Conservation (phyloP, 129 eudicot species). For the Artemisia tridentata region DNA sequence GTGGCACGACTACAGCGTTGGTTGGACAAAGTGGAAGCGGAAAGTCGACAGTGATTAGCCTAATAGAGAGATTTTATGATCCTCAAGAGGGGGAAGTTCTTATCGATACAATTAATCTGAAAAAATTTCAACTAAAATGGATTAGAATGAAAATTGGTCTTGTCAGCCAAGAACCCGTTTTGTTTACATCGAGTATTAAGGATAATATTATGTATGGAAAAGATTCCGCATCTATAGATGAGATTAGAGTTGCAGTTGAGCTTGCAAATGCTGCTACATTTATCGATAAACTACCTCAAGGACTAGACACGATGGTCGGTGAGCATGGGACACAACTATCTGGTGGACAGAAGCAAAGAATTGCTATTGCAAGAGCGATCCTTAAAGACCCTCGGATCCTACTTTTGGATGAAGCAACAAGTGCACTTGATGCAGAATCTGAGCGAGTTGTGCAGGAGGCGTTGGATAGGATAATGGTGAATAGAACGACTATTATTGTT, state of each 20-base stretch:
- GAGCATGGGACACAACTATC: conserved; percentile 76
- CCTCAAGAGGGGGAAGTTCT: conserved; percentile 67
- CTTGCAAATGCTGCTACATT: conserved; percentile 70
- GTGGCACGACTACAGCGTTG: conserved; percentile 69
- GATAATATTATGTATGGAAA: conserved; percentile 76
- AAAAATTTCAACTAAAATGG: conserved; percentile 63
- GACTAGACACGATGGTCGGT: conserved; percentile 42
- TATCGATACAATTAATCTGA: conserved; percentile 59
- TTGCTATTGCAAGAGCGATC: conserved; percentile 84
- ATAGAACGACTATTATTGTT: conserved; percentile 68
- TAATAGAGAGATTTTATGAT: conserved; percentile 76
- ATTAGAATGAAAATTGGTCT: conserved; percentile 74
- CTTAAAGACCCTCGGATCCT: conserved; percentile 66
- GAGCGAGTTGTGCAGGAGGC: conserved; percentile 78
- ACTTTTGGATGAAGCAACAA: conserved; percentile 82
- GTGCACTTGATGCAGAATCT: conserved; percentile 80
- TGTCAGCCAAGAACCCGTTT: conserved; percentile 80
- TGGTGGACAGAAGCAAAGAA: conserved; percentile 88
- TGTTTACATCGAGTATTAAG: conserved; percentile 69
- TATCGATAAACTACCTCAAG: conserved; percentile 70
- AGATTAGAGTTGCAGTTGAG: conserved; percentile 17
- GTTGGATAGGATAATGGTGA: conserved; percentile 63
- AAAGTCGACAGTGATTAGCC: conserved; percentile 72
- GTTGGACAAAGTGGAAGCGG: conserved; percentile 97
- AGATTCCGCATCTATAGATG: conserved; percentile 43